Evolutionary conservation across 139 green algal genomes (phyloP).

Genomic region (Zygnema circumcarinatum): DNA sequence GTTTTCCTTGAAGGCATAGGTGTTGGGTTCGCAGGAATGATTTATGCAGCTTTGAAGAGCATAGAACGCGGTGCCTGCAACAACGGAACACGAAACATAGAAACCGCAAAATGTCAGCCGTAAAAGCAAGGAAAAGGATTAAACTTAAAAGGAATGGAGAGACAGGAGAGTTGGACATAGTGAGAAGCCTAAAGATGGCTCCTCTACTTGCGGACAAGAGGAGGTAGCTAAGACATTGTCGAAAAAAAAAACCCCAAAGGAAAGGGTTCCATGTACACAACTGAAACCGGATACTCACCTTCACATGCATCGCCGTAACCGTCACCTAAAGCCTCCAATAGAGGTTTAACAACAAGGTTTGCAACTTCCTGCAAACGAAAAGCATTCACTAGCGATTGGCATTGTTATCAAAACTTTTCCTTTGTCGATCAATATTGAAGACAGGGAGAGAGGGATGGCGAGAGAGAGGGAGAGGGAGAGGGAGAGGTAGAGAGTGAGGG

Average conservation of each 20-base stretch:
- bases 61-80: slow-evolving; percentile 83
- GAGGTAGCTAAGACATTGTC: too few species aligned
- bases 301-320: slow-evolving; percentile 70
- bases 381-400: too few species aligned
- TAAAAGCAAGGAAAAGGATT: slow-evolving; percentile 42
- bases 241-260: too few species aligned
- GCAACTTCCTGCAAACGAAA: slow-evolving; percentile 45
- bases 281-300: neutral
- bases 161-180: too few species aligned
- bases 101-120: neutral
- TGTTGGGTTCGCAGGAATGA: slow-evolving; percentile 87
- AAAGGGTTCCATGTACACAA: too few species aligned
- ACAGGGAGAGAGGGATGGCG: too few species aligned
- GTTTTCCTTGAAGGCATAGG: slow-evolving; percentile 68
- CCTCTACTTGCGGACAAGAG: too few species aligned
- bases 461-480: too few species aligned
- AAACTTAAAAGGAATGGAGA: slow-evolving; percentile 34
- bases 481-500: too few species aligned
- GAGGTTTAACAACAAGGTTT: slow-evolving; percentile 59
- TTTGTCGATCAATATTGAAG: too few species aligned
- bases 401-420: too few species aligned
- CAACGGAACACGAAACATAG: neutral
- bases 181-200: too few species aligned
- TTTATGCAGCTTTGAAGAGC: slow-evolving; percentile 87
- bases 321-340: slow-evolving; percentile 78